Evolutionary conservation across 345 rosid species (phyloP), one percentile per base, ranked within the genome.

Genomic region (Jatropha curcas): DNA sequence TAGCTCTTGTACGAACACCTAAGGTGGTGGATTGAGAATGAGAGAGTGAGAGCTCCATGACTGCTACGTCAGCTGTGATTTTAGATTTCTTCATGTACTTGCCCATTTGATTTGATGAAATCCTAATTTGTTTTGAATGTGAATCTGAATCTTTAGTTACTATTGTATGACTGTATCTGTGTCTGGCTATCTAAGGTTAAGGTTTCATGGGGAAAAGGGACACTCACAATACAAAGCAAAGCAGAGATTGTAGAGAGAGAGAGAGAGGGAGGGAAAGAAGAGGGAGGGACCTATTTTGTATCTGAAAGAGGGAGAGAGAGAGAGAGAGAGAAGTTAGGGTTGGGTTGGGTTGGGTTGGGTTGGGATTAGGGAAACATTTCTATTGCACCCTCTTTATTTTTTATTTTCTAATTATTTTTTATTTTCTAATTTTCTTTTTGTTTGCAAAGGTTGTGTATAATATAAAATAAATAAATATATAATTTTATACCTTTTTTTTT

Each of bases 51-150:
- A 75, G 59, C 2, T 86, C 86, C 75, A 79, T 77, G 24, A 81
- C 72, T 13, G 83, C 76, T 14, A 84, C 30, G 65, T 80, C 90
- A 31, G 80, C 83, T 52, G 82, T 25, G 71, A 80, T 45, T 73
- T 85, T 85, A 19, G 89, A 82, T 67, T 88, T 90, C 79, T 83
- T 90, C 72, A 88, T 84, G 86, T 84, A 90, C 83, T 84, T 88
- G 0, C 94, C 94, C 92, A 87, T 89, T n/a, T 76, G 70, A 11
- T 7, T 60, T 61, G 5, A 39, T 50, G 14, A 41, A 41, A 41
- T 10, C n/a, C n/a, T n/a, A n/a, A n/a, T n/a, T n/a, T n/a, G n/a
- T n/a, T 41, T 9, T 41, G 53, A 48, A 4, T 48, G 53, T 48
- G 7, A 14, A 14, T 48, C n/a, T 17, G 4, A n/a, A n/a, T n/a